Evolutionary conservation across 2,329 filamentous ascomycete genomes (phyloP).

Genomic region (Endoconidiophora polonica): DNA sequence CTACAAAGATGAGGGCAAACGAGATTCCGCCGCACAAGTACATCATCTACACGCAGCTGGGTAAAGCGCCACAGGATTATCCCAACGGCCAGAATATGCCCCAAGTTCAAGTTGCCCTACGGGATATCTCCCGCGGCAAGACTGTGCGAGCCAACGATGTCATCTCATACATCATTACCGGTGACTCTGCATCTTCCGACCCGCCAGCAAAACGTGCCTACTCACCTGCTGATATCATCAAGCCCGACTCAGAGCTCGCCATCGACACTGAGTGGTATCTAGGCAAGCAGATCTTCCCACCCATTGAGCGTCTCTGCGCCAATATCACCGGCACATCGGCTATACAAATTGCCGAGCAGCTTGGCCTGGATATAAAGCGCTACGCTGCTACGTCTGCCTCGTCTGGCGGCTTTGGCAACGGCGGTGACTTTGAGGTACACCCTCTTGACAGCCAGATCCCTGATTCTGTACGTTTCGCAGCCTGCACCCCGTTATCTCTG

Average conservation of each 20-base stretch:
- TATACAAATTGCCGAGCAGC: slow-evolving; percentile 74
- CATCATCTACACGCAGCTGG: slow-evolving; percentile 94
- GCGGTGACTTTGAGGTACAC: slow-evolving; percentile 53
- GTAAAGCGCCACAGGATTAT: slow-evolving; percentile 84
- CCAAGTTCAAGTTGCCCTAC: slow-evolving; percentile 85
- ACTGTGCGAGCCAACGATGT: slow-evolving; percentile 85
- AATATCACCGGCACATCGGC: slow-evolving; percentile 90
- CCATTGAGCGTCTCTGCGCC: slow-evolving; percentile 91
- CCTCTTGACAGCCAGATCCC: slow-evolving; percentile 90
- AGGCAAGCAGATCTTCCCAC: slow-evolving; percentile 94
- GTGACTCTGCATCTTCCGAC: slow-evolving; percentile 46
- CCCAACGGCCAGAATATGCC: slow-evolving; percentile 92
- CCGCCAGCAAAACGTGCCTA: slow-evolving; percentile 77
- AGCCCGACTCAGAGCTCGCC: slow-evolving; percentile 54
- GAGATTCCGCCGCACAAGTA: slow-evolving; percentile 68
- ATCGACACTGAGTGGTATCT: slow-evolving; percentile 97
- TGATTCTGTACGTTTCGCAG: slow-evolving; percentile 74
- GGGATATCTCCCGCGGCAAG: slow-evolving; percentile 75
- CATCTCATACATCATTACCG: slow-evolving; percentile 86
- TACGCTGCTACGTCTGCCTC: slow-evolving; percentile 42
- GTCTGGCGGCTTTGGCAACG: slow-evolving; percentile 15
- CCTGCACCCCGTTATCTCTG: slow-evolving; percentile 59
- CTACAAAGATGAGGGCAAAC: slow-evolving; percentile 70
- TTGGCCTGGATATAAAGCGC: slow-evolving; percentile 78
- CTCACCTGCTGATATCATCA: slow-evolving; percentile 68